Base-by-base conservation (phyloP, 202 grass and related monocot species). In the Elaeis oleifera region DNA sequence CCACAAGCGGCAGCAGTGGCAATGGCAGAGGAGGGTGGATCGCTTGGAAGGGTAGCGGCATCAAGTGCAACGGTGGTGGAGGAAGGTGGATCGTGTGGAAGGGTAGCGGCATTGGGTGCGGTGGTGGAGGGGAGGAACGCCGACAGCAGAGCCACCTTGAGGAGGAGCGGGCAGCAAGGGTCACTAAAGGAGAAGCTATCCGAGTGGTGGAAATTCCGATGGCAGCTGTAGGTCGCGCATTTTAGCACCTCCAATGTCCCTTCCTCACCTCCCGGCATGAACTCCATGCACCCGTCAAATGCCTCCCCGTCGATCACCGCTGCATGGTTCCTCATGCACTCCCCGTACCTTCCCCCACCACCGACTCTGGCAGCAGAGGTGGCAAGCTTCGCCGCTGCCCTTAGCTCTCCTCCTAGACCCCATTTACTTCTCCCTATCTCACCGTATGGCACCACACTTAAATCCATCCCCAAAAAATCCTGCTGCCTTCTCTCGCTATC, bases 81-180 rank as follows among this genome's bases (percentile, higher is more conserved):
- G 60, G 59, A 6, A 31, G 60, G 31, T 62, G 60, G 31, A 62
- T 62, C 60, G 60, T 16, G 31, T 62, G 60, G 60, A 44, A 62
- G 2, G 60, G 29, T 7, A 62, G 31, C 31, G 57, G 24, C 23
- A 59, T 15, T 26, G 57, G 23, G 16, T 24, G 24, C 24, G 31
- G 18, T 14, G 44, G 60, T 29, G 44, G 44, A 20, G 4, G 60
- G 8, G 2, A 18, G 29, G 60, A 62, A 62, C 60, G 32, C 31
- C 29, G 60, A 18, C 3, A 32, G 59, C 2, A 32, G 18, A n/a
- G 29, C 18, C 60, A 13, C 60, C 31, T 62, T 44, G 31, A 62
- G 60, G 18, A 62, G 60, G 60, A 62, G 60, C 3, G 31, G 59
- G 18, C 60, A 31, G 17, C 22, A 18, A 8, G 16, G 2, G 9